Conservation (phyloP, 768 basidiomycete genomes). For the Termitomyces sp. region DNA sequence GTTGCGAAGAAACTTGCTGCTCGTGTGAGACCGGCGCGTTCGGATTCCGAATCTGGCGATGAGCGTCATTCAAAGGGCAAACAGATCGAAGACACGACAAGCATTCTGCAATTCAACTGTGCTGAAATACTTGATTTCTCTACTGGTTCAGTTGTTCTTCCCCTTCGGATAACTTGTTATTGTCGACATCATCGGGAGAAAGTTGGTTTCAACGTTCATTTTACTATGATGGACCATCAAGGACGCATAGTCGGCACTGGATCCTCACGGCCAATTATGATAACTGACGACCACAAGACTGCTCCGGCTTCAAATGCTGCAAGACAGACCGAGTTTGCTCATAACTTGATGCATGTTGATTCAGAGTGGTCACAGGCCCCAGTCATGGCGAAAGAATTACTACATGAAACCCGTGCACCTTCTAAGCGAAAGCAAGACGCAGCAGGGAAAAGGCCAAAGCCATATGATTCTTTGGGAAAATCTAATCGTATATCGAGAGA, state of each 20-base stretch:
- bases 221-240: slow-evolving; percentile 74
- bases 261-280: slow-evolving; percentile 88
- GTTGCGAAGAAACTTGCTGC: slow-evolving; percentile 86
- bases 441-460: slow-evolving; percentile 61
- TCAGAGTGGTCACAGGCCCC: slow-evolving; percentile 46
- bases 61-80: slow-evolving; percentile 43
- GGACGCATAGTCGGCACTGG: slow-evolving; percentile 82
- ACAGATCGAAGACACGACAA: slow-evolving; percentile 62
- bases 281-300: slow-evolving; percentile 99
- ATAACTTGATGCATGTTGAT: slow-evolving; percentile 30
- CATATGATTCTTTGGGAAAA: slow-evolving; percentile 54
- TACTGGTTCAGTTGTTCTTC: slow-evolving; percentile 81
- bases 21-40: slow-evolving; percentile 71
- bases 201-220: slow-evolving; percentile 86
- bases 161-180: slow-evolving; percentile 95
- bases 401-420: slow-evolving; percentile 32
- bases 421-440: slow-evolving; percentile 48
- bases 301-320: slow-evolving; percentile 27
- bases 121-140: slow-evolving; percentile 86
- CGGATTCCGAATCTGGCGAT: slow-evolving; percentile 67
- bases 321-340: slow-evolving; percentile 25
- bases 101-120: slow-evolving; percentile 96
- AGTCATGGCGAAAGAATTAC: slow-evolving; percentile 19
- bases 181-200: slow-evolving; percentile 99
- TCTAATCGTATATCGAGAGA: slow-evolving; percentile 42